phyloP scores from a whole-genome alignment of 176 grass and related monocot genomes.

The Calamus simplicifolius region DNA sequence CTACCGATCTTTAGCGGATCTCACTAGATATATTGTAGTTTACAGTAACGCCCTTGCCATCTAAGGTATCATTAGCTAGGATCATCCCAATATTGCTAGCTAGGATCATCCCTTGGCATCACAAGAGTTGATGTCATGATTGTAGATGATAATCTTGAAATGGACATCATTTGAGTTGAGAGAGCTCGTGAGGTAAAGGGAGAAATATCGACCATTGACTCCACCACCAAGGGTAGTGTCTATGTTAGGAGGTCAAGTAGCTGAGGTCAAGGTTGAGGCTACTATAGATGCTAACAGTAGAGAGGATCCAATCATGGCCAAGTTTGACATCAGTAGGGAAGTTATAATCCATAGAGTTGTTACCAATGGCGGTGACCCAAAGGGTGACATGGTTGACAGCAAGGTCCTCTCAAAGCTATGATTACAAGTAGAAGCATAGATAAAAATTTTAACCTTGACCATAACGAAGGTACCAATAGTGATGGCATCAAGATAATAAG shows the following conservation, averaged over 20 bases:
- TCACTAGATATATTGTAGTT: background rate
- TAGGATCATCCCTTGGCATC: background rate
- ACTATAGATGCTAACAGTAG: background rate
- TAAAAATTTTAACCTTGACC: slow-evolving; percentile 61
- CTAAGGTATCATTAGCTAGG: background rate
- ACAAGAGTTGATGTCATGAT: background rate
- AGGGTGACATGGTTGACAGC: slow-evolving; percentile 79
- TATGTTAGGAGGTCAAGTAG: background rate
- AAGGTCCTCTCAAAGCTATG: slow-evolving; percentile 57
- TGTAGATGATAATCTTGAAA: background rate
- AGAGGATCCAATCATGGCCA: background rate
- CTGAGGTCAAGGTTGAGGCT: background rate
- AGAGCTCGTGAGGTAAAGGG: background rate
- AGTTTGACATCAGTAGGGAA: background rate
- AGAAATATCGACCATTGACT: background rate
- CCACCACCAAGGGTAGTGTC: slow-evolving; percentile 18
- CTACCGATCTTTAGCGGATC: background rate
- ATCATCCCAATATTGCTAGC: background rate
- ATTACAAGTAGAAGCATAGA: slow-evolving; percentile 73
- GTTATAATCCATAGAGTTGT: slow-evolving; percentile 22
- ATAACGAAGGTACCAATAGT: slow-evolving; percentile 77
- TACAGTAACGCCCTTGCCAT: background rate
- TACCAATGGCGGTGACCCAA: slow-evolving; percentile 75
- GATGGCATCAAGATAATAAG: slow-evolving; percentile 87
- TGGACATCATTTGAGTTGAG: background rate